Conservation (phyloP, 352 stramenopile species). For the Phytophthora cryptogea region DNA sequence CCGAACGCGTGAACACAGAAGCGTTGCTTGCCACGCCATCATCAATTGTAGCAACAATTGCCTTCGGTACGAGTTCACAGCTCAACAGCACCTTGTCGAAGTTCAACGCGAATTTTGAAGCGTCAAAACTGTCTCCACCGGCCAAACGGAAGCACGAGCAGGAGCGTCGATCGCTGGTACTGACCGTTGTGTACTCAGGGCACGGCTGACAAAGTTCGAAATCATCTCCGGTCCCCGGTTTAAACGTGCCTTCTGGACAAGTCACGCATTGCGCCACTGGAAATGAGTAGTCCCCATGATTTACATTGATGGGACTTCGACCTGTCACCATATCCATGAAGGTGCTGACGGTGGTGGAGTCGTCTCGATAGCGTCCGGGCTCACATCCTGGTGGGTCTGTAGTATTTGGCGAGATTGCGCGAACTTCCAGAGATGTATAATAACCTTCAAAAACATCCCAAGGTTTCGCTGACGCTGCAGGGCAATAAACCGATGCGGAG, state of each 20-base stretch:
- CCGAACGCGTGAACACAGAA: conserved; percentile 46
- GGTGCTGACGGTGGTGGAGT: conserved; percentile 19
- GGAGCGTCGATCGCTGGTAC: conserved; percentile 49
- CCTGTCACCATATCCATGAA: conserved; percentile 54
- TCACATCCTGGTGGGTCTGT: conserved; percentile 26
- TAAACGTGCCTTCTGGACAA: conserved; percentile 80
- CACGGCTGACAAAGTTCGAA: conserved; percentile 52
- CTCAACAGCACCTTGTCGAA: conserved; percentile 36
- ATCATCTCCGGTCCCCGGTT: conserved; percentile 51
- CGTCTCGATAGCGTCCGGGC: conserved; percentile 32
- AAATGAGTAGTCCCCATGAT: conserved; percentile 61
- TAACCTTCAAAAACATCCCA: conserved; percentile 38
- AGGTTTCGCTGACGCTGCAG: conserved; percentile 29
- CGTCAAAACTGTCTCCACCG: conserved; percentile 46
- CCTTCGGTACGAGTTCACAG: conserved; percentile 38
- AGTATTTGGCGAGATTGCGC: conserved; percentile 12
- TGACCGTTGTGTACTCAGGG: conserved; percentile 47
- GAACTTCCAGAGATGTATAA: conserved; percentile 54
- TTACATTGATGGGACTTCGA: conserved; percentile 51
- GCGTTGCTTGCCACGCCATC: conserved; percentile 16
- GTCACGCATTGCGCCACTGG: conserved; percentile 57
- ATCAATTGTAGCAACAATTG: conserved; percentile 11
- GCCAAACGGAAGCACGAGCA: conserved; percentile 69
- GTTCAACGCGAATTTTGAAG: conserved; percentile 29
- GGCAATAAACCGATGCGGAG: conserved; percentile 51